A percentile compares a stretch with the other conserved stretches of the same genome.
These are phyloP conservation scores for Peltaster fructicola DNA, from an alignment of 2,329 filamentous ascomycete genomes.

Conservation along the genomic window DNA sequence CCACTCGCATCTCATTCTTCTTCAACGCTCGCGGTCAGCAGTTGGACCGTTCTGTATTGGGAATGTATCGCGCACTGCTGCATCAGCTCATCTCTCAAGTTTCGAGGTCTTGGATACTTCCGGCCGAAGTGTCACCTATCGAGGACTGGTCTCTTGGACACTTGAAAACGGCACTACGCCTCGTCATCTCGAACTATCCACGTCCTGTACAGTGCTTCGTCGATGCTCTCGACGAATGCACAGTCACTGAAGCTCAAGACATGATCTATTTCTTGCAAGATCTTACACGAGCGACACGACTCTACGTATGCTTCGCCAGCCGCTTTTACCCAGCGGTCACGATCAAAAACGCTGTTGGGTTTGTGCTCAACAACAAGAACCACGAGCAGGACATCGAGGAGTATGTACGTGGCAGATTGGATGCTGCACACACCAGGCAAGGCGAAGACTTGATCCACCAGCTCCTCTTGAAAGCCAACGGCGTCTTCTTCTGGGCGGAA, in stretches of 20 bases:
- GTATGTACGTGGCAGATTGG: too few species aligned
- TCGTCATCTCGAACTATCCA: neutral
- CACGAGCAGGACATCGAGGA: conserved; percentile 1
- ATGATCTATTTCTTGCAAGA: conserved; percentile 23
- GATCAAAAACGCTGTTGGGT: neutral
- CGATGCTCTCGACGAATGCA: conserved; percentile 31
- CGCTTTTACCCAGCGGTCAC: conserved; percentile 23
- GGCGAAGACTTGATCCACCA: too few species aligned
- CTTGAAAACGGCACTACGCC: neutral
- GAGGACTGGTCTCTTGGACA: conserved; percentile 6
- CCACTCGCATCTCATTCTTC: conserved; percentile 27
- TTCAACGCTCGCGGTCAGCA: conserved; percentile 30
- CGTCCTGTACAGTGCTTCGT: too few species aligned
- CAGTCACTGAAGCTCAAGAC: conserved; percentile 20
- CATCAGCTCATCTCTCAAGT: conserved; percentile 25
- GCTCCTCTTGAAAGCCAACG: neutral
- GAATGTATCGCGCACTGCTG: conserved; percentile 35
- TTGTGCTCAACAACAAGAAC: neutral
- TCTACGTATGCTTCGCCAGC: conserved; percentile 26
- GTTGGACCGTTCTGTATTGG: conserved; percentile 28
- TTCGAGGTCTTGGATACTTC: too few species aligned
- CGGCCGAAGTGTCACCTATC: conserved; percentile 20
- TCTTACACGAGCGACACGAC: conserved; percentile 14
- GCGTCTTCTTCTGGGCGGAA: conserved; percentile 1
- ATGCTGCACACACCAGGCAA: too few species aligned